Evolutionary conservation across 768 basidiomycete species (phyloP).

Genomic region (Astraeus odoratus): DNA sequence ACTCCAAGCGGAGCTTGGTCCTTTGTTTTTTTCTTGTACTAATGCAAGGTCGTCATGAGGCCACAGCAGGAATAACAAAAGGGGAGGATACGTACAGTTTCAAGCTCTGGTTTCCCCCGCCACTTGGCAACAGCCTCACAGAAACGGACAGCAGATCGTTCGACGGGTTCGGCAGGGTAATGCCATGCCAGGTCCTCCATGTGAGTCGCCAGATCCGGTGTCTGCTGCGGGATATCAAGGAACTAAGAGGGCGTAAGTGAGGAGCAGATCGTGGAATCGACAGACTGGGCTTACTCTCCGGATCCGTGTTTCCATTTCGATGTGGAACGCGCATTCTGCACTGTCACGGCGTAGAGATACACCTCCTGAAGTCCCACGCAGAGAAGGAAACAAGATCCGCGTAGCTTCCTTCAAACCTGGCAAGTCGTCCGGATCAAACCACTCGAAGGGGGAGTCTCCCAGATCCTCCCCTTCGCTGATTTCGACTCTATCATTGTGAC

Average conservation of each 20-base stretch:
- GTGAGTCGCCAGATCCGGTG: conserved; percentile 71
- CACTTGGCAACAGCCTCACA: conserved; percentile 78
- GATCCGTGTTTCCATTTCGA: conserved; percentile 68
- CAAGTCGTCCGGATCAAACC: conserved; percentile 72
- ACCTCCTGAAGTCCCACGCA: conserved; percentile 26
- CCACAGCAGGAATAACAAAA: neutral
- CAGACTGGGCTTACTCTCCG: conserved; percentile 45
- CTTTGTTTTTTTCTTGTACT: conserved; percentile 53
- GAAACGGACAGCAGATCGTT: conserved; percentile 69
- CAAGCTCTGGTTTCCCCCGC: conserved; percentile 81
- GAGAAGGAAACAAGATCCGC: conserved; percentile 60
- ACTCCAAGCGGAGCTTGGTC: conserved; percentile 26
- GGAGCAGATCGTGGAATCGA: conserved; percentile 4
- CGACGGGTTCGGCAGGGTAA: conserved; percentile 77
- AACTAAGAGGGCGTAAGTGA: conserved; percentile 42
- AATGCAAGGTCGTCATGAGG: conserved; percentile 15
- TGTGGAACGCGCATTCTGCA: conserved; percentile 65
- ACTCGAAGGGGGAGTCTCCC: conserved; percentile 36
- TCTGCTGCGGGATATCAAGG: conserved; percentile 63
- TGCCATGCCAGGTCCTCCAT: conserved; percentile 68
- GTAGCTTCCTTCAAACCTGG: conserved; percentile 61
- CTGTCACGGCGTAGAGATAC: conserved; percentile 31
- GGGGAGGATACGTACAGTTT: conserved; percentile 42
- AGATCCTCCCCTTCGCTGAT: conserved; percentile 28
- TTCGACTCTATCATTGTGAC: conserved; percentile 27